Evolutionary conservation across 805 yeast species (phyloP).

Genomic region (Lipomyces lipofer): DNA sequence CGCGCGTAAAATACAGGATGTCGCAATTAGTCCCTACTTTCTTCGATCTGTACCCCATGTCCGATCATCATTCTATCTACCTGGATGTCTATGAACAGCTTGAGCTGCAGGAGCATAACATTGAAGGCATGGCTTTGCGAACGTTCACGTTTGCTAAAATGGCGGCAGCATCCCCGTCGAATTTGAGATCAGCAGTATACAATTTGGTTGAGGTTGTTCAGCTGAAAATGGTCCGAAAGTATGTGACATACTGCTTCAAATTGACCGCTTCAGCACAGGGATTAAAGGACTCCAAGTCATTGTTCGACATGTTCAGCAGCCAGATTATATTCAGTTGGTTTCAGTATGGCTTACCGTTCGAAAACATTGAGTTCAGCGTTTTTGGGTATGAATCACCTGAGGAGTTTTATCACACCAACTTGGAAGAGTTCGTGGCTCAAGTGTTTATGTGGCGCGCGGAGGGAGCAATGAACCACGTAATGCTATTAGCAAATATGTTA

Average conservation of each 20-base stretch:
- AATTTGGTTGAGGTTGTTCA: slow-evolving; percentile 12
- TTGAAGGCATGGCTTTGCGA: slow-evolving; percentile 12
- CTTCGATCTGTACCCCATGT: not conserved
- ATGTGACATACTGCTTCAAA: slow-evolving; percentile 58
- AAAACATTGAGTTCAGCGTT: slow-evolving; percentile 6
- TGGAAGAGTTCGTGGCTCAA: slow-evolving; percentile 11
- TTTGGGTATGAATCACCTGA: slow-evolving; percentile 27
- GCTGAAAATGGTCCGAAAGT: not conserved
- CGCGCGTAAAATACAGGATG: not conserved
- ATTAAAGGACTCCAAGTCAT: slow-evolving; percentile 1
- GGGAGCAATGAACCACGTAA: not conserved
- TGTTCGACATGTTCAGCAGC: slow-evolving; percentile 17
- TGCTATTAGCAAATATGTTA: not conserved
- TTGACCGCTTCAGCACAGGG: slow-evolving; percentile 47
- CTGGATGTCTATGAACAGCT: slow-evolving; percentile 3
- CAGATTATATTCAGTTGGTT: slow-evolving; percentile 22
- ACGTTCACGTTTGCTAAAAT: slow-evolving; percentile 4
- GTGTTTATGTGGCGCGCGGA: not conserved
- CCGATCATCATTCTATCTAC: slow-evolving; percentile 5
- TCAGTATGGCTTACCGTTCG: not conserved
- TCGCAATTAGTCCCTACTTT: not conserved
- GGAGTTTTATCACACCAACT: slow-evolving; percentile 11
- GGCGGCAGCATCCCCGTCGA: not conserved
- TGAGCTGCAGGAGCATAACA: not conserved
- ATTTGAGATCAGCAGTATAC: not conserved